These are phyloP conservation scores for Dichotomocladium elegans DNA, from an alignment of 371 early-diverging fungal species.

Conservation along the genomic window DNA sequence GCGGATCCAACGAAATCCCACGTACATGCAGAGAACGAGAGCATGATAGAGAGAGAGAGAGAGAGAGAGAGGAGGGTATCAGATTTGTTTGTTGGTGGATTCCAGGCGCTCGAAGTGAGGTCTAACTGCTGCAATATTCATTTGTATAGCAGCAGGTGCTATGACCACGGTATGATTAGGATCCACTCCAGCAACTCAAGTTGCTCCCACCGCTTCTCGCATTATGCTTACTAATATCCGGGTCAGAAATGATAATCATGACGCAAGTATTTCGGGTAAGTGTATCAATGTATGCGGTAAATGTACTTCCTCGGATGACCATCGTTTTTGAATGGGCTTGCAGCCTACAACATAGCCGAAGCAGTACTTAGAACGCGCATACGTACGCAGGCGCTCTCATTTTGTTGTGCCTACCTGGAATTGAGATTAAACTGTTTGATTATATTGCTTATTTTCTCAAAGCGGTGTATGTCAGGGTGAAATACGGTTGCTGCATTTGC, in stretches of 20 bases:
- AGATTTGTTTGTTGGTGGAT: constrained; percentile 17
- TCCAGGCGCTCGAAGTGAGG: constrained; percentile 79
- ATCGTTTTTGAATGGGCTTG: constrained; percentile 16
- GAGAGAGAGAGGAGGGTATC: background rate
- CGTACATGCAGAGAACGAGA: background rate
- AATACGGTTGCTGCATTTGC: constrained; percentile 63
- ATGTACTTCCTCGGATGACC: constrained; percentile 15
- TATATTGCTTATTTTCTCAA: constrained; percentile 89
- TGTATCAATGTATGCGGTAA: constrained; percentile 15
- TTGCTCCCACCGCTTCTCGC: background rate
- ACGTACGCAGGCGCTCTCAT: too few species aligned
- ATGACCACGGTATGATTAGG: background rate
- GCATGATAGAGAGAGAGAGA: background rate
- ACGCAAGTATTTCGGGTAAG: constrained; percentile 11
- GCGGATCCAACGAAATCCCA: background rate
- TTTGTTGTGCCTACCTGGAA: constrained; percentile 56
- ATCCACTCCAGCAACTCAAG: background rate
- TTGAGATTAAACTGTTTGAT: constrained; percentile 91
- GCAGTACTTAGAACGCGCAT: background rate
- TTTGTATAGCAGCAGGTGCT: constrained; percentile 75
- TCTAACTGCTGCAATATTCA: constrained; percentile 77
- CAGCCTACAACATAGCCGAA: constrained; percentile 2
- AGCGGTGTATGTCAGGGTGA: constrained; percentile 72
- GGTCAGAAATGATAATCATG: constrained; percentile 12
- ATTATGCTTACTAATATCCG: constrained; percentile 11